Evolutionary conservation across 2,329 filamentous ascomycete species (phyloP).

Genomic region (Microdochium bolleyi): DNA sequence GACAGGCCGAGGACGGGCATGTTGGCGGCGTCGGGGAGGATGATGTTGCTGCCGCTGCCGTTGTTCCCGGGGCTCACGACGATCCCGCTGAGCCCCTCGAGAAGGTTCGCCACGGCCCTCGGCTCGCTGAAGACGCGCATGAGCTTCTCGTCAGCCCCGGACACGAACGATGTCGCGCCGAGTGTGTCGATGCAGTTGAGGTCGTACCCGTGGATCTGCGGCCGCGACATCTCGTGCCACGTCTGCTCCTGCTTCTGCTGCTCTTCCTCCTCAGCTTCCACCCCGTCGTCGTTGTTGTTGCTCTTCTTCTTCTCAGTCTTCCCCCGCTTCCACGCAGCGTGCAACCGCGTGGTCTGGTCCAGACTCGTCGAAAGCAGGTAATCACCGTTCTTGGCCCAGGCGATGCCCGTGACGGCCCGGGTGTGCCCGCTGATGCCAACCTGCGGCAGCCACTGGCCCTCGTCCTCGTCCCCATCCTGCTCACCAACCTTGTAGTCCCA

Average conservation of each 20-base stretch:
- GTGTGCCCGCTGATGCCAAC: slow-evolving; percentile 80
- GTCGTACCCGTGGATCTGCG: slow-evolving; percentile 97
- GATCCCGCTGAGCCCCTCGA: slow-evolving; percentile 61
- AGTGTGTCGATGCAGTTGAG: slow-evolving; percentile 86
- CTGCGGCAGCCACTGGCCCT: slow-evolving; percentile 67
- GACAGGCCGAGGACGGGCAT: slow-evolving; percentile 93
- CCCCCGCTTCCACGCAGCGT: slow-evolving; percentile 72
- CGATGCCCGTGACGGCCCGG: slow-evolving; percentile 68
- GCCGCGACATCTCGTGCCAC: slow-evolving; percentile 94
- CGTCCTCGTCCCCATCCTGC: slow-evolving; percentile 32
- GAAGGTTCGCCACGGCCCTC: slow-evolving; percentile 68
- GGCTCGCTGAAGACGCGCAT: slow-evolving; percentile 91
- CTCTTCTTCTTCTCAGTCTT: no score
- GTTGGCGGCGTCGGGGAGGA: slow-evolving; percentile 79
- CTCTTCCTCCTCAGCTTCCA: not conserved
- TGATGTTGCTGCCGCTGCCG: slow-evolving; percentile 19
- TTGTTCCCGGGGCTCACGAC: slow-evolving; percentile 23
- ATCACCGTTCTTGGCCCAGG: slow-evolving; percentile 74
- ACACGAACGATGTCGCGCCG: slow-evolving; percentile 70
- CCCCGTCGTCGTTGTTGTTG: slow-evolving; percentile 1
- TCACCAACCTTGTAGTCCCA: slow-evolving; percentile 57
- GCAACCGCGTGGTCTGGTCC: slow-evolving; percentile 88
- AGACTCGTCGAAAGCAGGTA: slow-evolving; percentile 84
- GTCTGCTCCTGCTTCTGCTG: slow-evolving; percentile 31
- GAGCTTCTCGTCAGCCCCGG: slow-evolving; percentile 96